Conservation (phyloP, 306 rosid genomes). For the Trifolium repens region DNA sequence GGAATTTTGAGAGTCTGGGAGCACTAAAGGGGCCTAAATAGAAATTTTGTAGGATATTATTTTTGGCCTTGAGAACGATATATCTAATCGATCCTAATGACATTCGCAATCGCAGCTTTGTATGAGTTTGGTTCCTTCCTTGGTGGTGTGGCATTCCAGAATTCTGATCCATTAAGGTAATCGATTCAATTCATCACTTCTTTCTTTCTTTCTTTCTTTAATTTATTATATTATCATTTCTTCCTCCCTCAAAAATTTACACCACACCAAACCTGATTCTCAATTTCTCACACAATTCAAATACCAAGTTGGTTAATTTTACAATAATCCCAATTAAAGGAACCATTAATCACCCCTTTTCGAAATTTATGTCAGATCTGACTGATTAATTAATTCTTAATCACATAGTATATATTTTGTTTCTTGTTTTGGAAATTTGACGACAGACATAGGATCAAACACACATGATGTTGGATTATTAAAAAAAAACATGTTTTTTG, state of each 20-base stretch:
- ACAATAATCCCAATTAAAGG: constrained; percentile 19
- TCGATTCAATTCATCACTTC: not conserved
- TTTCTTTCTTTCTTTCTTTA: not conserved
- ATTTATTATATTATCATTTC: not conserved
- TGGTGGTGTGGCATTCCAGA: no score
- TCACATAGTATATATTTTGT: no score
- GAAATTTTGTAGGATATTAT: no score
- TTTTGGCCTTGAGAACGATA: no score
- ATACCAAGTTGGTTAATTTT: not conserved
- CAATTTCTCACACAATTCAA: not conserved
- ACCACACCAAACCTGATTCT: not conserved
- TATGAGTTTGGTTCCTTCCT: no score
- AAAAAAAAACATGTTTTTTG: not conserved
- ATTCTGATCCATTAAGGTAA: not conserved
- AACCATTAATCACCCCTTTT: not conserved
- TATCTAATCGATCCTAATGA: no score
- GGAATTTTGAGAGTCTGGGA: no score
- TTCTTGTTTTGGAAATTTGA: not conserved
- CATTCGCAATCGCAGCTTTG: no score
- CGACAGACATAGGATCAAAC: not conserved
- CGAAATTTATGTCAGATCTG: not conserved
- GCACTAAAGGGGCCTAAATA: no score
- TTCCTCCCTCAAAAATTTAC: not conserved
- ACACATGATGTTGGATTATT: constrained; percentile 9
- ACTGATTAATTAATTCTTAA: not conserved